Percentiles rank a stretch among this genome's conserved stretches.
Conservation (phyloP, 495 filamentous ascomycete species). For the Hypoxylon subgilvum region DNA sequence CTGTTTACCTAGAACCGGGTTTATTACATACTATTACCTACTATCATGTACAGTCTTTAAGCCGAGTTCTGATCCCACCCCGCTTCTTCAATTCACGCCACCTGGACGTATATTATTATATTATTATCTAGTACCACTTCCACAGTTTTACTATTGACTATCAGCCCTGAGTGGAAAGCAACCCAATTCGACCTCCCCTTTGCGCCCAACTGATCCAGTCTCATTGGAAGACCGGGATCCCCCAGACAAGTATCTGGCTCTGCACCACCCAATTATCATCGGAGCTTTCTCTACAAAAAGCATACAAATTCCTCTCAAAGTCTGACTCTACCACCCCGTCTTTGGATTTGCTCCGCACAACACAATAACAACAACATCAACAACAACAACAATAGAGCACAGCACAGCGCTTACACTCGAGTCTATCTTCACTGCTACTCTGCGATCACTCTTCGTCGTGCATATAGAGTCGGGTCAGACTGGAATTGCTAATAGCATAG, state of each 20-base stretch:
- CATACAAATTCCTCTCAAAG: conserved; percentile 18
- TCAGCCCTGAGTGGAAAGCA: conserved; percentile 18
- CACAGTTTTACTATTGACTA: too few species aligned
- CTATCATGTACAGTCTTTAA: background rate
- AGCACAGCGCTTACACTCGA: too few species aligned
- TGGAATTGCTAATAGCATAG: conserved; percentile 17
- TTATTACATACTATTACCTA: background rate
- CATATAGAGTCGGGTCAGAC: background rate
- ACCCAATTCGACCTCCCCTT: conserved; percentile 37
- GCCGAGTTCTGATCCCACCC: background rate
- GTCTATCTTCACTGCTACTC: background rate
- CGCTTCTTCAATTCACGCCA: background rate
- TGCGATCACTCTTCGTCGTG: background rate
- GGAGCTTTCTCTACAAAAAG: conserved; percentile 20
- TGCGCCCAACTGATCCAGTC: conserved; percentile 38
- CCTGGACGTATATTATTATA: too few species aligned
- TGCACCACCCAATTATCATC: conserved; percentile 19
- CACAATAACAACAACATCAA: too few species aligned
- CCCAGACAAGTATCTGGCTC: conserved; percentile 10
- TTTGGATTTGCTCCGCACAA: conserved; percentile 18
- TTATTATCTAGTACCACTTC: too few species aligned
- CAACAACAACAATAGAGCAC: too few species aligned
- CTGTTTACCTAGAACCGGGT: too few species aligned
- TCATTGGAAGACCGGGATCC: conserved; percentile 32
- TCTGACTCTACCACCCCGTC: background rate